phyloP scores from a whole-genome alignment of 2,329 filamentous ascomycete species.

The Parasarocladium wereldwijsianum region DNA sequence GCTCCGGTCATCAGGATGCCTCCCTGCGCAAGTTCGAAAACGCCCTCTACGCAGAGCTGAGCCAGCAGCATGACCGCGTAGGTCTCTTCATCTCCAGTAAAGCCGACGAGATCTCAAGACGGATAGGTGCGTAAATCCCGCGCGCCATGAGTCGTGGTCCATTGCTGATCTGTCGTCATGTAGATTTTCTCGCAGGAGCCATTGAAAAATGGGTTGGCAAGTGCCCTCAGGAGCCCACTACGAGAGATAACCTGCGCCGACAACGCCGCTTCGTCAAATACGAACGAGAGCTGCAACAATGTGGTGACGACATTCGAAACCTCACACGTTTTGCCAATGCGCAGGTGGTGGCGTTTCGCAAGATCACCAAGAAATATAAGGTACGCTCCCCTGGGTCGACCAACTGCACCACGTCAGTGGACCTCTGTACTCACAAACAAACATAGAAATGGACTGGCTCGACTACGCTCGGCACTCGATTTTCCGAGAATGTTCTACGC shows the following conservation, averaged over 20 bases:
- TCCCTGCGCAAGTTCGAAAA: slow-evolving; percentile 51
- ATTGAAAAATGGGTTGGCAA: slow-evolving; percentile 32
- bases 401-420: background rate
- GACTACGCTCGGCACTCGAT: slow-evolving; percentile 44
- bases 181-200: slow-evolving; percentile 33
- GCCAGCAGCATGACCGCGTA: slow-evolving; percentile 61
- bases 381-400: slow-evolving; percentile 22
- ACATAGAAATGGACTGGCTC: slow-evolving; percentile 68
- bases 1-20: slow-evolving; percentile 46
- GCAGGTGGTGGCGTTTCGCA: slow-evolving; percentile 63
- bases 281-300: slow-evolving; percentile 36
- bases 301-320: slow-evolving; percentile 56
- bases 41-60: slow-evolving; percentile 56
- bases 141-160: too few relatives aligned
- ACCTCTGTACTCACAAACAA: slow-evolving; percentile 1
- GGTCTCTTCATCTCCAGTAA: slow-evolving; percentile 70
- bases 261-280: slow-evolving; percentile 39
- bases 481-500: slow-evolving; percentile 50
- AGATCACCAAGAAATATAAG: slow-evolving; percentile 75
- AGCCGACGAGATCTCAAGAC: slow-evolving; percentile 58
- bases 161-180: slow-evolving; percentile 10
- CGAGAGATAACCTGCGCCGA: slow-evolving; percentile 23
- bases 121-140: slow-evolving; percentile 39
- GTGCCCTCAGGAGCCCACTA: slow-evolving; percentile 17
- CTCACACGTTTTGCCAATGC: slow-evolving; percentile 59